These are phyloP conservation scores for Sarocladiaceae sp. DNA, from an alignment of 2,329 filamentous ascomycete species.

Conservation along the genomic window DNA sequence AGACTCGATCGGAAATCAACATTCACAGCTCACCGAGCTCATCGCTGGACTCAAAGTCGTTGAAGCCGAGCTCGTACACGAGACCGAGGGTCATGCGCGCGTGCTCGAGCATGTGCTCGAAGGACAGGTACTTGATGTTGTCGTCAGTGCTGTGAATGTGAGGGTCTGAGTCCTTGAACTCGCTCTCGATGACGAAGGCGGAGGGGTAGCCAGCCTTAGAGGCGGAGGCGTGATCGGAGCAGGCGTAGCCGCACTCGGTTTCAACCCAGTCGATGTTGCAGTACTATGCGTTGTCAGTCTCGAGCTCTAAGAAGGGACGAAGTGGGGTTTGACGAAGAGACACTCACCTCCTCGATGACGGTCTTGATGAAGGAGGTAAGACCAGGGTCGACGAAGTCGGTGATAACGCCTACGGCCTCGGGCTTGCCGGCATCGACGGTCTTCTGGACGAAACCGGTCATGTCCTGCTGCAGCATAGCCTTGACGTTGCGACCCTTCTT, in stretches of 20 bases:
- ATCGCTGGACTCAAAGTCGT: slow-evolving; percentile 48
- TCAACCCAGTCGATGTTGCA: slow-evolving; percentile 82
- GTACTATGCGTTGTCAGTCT: slow-evolving; percentile 46
- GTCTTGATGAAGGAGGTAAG: slow-evolving; percentile 88
- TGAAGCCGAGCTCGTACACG: slow-evolving; percentile 77
- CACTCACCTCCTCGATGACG: slow-evolving; percentile 56
- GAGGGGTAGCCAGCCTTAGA: slow-evolving; percentile 69
- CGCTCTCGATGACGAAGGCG: slow-evolving; percentile 70
- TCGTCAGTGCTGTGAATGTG: slow-evolving; percentile 68
- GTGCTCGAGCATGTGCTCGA: slow-evolving; percentile 89
- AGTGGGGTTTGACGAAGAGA: background rate
- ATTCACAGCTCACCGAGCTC: slow-evolving; percentile 32
- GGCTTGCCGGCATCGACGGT: slow-evolving; percentile 75
- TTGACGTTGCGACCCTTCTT: slow-evolving; percentile 69
- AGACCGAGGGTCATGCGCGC: slow-evolving; percentile 77
- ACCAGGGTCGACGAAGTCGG: slow-evolving; percentile 77
- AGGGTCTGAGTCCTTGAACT: slow-evolving; percentile 59
- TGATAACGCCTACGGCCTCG: slow-evolving; percentile 87
- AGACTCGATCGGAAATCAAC: too few species aligned
- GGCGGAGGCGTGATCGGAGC: slow-evolving; percentile 68
- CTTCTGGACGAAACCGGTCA: slow-evolving; percentile 84
- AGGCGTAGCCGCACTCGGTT: slow-evolving; percentile 85
- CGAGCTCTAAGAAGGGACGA: slow-evolving; percentile 8
- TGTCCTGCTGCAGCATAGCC: slow-evolving; percentile 97
- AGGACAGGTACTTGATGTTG: slow-evolving; percentile 65